Evolutionary conservation across 179 eudicot species (phyloP).

Genomic region (Gypsophila paniculata): DNA sequence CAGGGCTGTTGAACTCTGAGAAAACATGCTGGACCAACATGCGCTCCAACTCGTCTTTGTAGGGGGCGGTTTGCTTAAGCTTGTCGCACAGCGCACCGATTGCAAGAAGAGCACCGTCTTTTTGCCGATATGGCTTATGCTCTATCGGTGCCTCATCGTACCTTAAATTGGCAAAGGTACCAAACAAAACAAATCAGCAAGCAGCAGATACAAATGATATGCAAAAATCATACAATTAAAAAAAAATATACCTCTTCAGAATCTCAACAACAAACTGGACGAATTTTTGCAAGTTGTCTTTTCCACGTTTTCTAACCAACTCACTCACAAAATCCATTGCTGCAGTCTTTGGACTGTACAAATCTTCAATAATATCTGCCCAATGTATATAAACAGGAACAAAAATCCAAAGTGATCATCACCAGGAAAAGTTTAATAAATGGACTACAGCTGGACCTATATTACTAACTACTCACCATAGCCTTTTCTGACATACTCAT

Average conservation of each 20-base stretch:
- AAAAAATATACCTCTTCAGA: slow-evolving; percentile 63
- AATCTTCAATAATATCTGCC: slow-evolving; percentile 95
- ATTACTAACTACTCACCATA: slow-evolving; percentile 82
- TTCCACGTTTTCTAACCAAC: slow-evolving; percentile 91
- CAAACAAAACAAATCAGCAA: not conserved
- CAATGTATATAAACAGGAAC: slow-evolving; percentile 12
- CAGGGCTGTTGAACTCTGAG: slow-evolving; percentile 89
- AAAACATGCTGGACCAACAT: slow-evolving; percentile 97
- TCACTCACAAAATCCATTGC: slow-evolving; percentile 99
- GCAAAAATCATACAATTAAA: slow-evolving; percentile 1
- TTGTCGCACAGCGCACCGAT: slow-evolving; percentile 95
- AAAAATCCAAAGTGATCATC: slow-evolving; percentile 8
- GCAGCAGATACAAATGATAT: not conserved
- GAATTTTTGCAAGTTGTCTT: slow-evolving; percentile 91
- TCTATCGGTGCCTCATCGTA: slow-evolving; percentile 67
- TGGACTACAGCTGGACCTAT: not conserved
- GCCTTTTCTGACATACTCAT: slow-evolving; percentile 98
- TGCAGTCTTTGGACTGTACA: slow-evolving; percentile 97
- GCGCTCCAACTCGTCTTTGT: slow-evolving; percentile 85
- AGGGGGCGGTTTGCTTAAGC: slow-evolving; percentile 83
- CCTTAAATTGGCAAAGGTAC: slow-evolving; percentile 32
- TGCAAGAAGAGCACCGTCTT: slow-evolving; percentile 98
- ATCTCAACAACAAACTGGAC: slow-evolving; percentile 80
- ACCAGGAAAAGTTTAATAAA: not conserved
- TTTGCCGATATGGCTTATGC: slow-evolving; percentile 79